Evolutionary conservation across 2,329 filamentous ascomycete species (phyloP).

Genomic region (Aspergillus pseudoglaucus): DNA sequence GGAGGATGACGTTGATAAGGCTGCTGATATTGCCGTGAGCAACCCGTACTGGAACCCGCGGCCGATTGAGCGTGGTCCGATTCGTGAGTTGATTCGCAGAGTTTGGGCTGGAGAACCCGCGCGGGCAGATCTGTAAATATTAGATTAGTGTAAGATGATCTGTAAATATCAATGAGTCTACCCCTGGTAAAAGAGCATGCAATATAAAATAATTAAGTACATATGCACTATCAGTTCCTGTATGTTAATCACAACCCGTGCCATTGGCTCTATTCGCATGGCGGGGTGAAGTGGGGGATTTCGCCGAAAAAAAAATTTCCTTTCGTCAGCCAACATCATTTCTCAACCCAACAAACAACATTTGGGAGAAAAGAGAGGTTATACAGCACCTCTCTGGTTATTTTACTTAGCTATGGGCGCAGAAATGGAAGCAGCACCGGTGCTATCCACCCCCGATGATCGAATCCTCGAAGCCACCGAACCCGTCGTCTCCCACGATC

Average conservation of each 20-base stretch:
- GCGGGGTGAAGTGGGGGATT: conserved; percentile 28
- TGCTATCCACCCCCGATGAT: conserved; percentile 58
- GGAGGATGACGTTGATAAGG: conserved; percentile 55
- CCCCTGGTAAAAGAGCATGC: not conserved
- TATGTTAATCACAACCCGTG: not conserved
- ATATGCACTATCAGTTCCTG: not conserved
- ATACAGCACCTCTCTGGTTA: not conserved
- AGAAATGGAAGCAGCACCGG: conserved; percentile 44
- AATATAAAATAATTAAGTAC: not conserved
- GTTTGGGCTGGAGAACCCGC: conserved; percentile 58
- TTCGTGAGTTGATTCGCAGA: conserved; percentile 52
- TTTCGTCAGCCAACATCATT: conserved; percentile 7
- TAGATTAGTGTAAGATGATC: conserved; percentile 2
- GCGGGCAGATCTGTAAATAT: conserved; percentile 43
- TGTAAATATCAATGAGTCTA: not conserved
- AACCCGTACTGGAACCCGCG: conserved; percentile 58
- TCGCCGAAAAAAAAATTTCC: conserved; percentile 13
- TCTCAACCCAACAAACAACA: conserved; percentile 4
- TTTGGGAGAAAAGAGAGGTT: not conserved
- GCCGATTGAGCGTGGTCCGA: conserved; percentile 44
- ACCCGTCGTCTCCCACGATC: conserved; percentile 30
- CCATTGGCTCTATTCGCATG: conserved; percentile 14
- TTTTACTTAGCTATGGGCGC: conserved; percentile 17
- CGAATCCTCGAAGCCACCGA: conserved; percentile 53
- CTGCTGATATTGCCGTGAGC: conserved; percentile 51